Base-by-base conservation (phyloP, 2,329 filamentous ascomycete genomes). In the Neopestalotiopsis sp. region DNA sequence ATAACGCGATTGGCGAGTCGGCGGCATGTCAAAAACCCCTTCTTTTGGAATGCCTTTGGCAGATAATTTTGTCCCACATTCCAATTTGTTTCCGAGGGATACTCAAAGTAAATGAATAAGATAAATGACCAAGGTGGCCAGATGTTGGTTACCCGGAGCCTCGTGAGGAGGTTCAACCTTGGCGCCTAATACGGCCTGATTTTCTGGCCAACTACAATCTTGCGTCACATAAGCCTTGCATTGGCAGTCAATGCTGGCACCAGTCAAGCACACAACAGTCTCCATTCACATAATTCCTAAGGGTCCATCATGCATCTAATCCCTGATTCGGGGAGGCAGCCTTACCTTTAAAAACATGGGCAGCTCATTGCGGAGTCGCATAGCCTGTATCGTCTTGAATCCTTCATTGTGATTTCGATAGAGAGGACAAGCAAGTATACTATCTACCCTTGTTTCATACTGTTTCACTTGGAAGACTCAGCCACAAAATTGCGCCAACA, bases 101-200 rank as follows among this genome's bases (percentile, higher is more conserved):
- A 10, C 0, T 38, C 6, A 3, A 38, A 38, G 34, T 38, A 9
- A 38, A 38, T 17, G 45, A 17, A 53, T 4, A n/a, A 4, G 45
- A 53, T 17, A 30, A 6, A 14, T 61, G 14, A 30, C 30, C 32
- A 61, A 61, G 7, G 10, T 61, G 24, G 57, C 14, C 24, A 61
- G 24, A 10, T n/a, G 14, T 53, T 53, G n/a, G 9, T 17, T 12
- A 14, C 32, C 24, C 24, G n/a, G 30, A 63, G 61, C 61, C 61
- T 63, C 34, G 61, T 34, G 61, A 38, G 12, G 61, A 59, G 30
- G 20, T 42, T 63, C 61, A 63, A 42, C 61, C 61, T 63, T 63
- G 61, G 61, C 61, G 61, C 17, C 61, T 63, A 63, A 63, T 13
- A 40, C 5, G n/a, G 61, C 24, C 32, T 17, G 38, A 6, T 20